phyloP scores from a whole-genome alignment of 1,139 yeast genomes.

The Candida sojae region DNA sequence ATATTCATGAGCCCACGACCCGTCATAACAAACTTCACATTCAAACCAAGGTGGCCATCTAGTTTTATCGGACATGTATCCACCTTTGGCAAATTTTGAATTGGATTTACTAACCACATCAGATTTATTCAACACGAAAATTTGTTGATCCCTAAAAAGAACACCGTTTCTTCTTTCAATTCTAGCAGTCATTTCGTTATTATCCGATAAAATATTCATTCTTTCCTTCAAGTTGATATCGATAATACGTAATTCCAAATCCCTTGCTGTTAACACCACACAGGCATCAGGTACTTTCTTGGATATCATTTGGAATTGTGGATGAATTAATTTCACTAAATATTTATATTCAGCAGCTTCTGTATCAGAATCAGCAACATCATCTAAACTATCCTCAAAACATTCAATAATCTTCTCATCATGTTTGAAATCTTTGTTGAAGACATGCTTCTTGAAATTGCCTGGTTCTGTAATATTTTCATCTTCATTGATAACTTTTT shows the following conservation, averaged over 20 bases:
- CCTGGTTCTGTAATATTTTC: constrained; percentile 16
- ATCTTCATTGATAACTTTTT: constrained; percentile 28
- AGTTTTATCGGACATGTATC: constrained; percentile 20
- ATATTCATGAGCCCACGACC: constrained; percentile 48
- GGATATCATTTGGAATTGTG: constrained; percentile 45
- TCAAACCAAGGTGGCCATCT: constrained; percentile 89
- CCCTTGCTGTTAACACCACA: constrained; percentile 63
- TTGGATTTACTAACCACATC: constrained; percentile 20
- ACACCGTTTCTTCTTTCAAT: constrained; percentile 77
- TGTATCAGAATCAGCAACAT: constrained; percentile 21
- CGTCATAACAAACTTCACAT: constrained; percentile 71
- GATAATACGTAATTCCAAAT: constrained; percentile 67
- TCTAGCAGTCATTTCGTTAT: constrained; percentile 40
- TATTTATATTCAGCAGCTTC: constrained; percentile 42
- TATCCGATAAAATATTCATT: constrained; percentile 43
- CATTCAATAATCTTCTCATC: constrained; percentile 36
- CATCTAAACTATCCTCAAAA: constrained; percentile 34
- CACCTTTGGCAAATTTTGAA: constrained; percentile 29
- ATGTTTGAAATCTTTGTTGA: constrained; percentile 19
- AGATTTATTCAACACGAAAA: constrained; percentile 60
- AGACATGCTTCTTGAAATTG: constrained; percentile 16
- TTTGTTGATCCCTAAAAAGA: constrained; percentile 65
- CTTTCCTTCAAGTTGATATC: constrained; percentile 53
- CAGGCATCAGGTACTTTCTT: constrained; percentile 35
- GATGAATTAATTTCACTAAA: constrained; percentile 43